Evolutionary conservation across 257 asterid species (phyloP), one percentile per base, ranked within the genome.

Genomic region (Cordia subcordata): DNA sequence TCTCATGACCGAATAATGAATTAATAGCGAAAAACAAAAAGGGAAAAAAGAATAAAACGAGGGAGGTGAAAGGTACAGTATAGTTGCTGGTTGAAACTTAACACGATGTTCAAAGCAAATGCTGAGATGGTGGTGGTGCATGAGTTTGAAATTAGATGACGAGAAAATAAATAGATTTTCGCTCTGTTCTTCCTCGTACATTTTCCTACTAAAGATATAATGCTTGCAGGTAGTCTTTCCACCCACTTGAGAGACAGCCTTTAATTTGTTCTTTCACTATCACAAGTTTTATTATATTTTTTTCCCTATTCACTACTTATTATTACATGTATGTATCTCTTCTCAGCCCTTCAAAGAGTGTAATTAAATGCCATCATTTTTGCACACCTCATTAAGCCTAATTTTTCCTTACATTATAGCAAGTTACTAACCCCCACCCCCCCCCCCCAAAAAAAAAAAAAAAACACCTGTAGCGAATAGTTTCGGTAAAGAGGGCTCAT

Each of bases 241-340:
- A 42, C 61, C 50, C 70, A 71, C 63, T 60, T 22, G 53, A 58
- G 44, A 53, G 67, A 50, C 55, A 67, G 47, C 54, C 61, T n/a
- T n/a, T n/a, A n/a, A n/a, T 60, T 19, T 60, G 74, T 60, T 66
- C 61, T 58, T 51, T 68, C 81, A 44, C 77, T 72, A 38, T 69
- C 81, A 55, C 20, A 45, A 47, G 32, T 55, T 60, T n/a, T n/a
- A n/a, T n/a, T n/a, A n/a, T n/a, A n/a, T n/a, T n/a, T 55, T 55
- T 65, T 55, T 60, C 60, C 59, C 55, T 54, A 3, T 38, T 45
- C 38, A 38, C 10, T 49, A 14, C 27, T 58, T 17, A 66, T 33
- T 32, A 49, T 42, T 58, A 13, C 15, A n/a, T n/a, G n/a, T 38
- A 42, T 2, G 10, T 42, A 49, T n/a, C 16, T n/a, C 20, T 16